Evolutionary conservation across 2,329 filamentous ascomycete species (phyloP).

Genomic region (Stagonosporopsis tanaceti): DNA sequence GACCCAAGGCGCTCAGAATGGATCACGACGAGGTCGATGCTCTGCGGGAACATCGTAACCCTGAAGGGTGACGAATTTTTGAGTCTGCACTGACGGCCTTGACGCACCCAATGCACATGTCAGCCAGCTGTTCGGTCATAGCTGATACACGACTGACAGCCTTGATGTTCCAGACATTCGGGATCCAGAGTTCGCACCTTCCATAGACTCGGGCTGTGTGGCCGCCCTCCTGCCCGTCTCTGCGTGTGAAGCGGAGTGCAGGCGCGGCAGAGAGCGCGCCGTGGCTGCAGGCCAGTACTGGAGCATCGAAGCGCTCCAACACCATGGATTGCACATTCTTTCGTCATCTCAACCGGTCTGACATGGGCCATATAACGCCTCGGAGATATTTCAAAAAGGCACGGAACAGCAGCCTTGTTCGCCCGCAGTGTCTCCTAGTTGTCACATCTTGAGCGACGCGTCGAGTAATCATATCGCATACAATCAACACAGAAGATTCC

Average conservation of each 20-base stretch:
- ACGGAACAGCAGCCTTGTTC: not conserved
- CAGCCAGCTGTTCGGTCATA: not conserved
- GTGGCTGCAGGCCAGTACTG: conserved; percentile 6
- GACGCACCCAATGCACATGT: not conserved
- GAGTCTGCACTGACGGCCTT: conserved; percentile 1
- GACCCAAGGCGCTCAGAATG: not conserved
- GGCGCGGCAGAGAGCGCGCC: conserved; percentile 7
- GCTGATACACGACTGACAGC: conserved; percentile 10
- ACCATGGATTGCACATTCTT: not conserved
- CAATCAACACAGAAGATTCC: not conserved
- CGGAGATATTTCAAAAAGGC: not conserved
- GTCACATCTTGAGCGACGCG: not conserved
- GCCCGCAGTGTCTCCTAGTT: not conserved
- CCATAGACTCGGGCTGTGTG: not conserved
- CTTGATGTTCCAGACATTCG: conserved; percentile 6
- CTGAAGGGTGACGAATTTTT: not conserved
- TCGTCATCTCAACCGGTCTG: not conserved
- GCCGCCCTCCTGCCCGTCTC: not conserved
- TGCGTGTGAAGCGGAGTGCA: conserved; percentile 1
- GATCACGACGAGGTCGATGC: conserved; percentile 14
- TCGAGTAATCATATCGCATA: not conserved
- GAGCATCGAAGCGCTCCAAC: not conserved
- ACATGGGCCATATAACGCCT: not conserved
- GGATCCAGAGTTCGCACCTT: not conserved
- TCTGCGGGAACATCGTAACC: conserved; percentile 6